A percentile compares a stretch with the other conserved stretches of the same genome.
phyloP scores from a whole-genome alignment of 768 basidiomycete species.

The Leccinum obscurum region DNA sequence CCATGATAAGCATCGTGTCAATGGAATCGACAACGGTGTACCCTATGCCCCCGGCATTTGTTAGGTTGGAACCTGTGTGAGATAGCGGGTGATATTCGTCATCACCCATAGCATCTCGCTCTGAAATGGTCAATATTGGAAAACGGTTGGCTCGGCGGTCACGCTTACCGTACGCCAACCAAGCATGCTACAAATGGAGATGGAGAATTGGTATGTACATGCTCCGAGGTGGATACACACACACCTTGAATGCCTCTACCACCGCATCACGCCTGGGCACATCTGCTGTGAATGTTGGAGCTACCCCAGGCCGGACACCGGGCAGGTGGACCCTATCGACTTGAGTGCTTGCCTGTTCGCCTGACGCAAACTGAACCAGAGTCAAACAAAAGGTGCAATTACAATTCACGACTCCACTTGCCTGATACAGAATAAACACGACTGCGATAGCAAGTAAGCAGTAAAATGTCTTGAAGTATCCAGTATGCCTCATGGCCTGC shows the following conservation, averaged over 20 bases:
- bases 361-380: conserved; percentile 18
- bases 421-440: conserved; percentile 22
- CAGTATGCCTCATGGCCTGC: conserved; percentile 5
- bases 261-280: conserved; percentile 64
- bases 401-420: conserved; percentile 1
- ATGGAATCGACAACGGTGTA: conserved; percentile 88
- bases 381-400: conserved; percentile 2
- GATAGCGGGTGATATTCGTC: conserved; percentile 92
- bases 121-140: conserved; percentile 40
- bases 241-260: conserved; percentile 76
- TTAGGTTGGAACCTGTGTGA: conserved; percentile 74
- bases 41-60: conserved; percentile 76
- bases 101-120: conserved; percentile 85
- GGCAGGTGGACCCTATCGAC: conserved; percentile 7
- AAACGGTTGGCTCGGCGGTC: conserved; percentile 3
- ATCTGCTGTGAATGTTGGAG: conserved; percentile 51
- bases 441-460: conserved; percentile 8
- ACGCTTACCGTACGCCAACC: conserved; percentile 74
- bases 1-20: conserved; percentile 87
- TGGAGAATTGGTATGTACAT: conserved; percentile 6
- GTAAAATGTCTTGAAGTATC: conserved; percentile 11
- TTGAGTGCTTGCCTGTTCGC: conserved; percentile 5
- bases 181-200: conserved; percentile 63
- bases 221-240: conserved; percentile 28
- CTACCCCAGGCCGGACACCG: conserved; percentile 21